phyloP scores from a whole-genome alignment of 495 filamentous ascomycete genomes.

The Astrocystis sublimbata region DNA sequence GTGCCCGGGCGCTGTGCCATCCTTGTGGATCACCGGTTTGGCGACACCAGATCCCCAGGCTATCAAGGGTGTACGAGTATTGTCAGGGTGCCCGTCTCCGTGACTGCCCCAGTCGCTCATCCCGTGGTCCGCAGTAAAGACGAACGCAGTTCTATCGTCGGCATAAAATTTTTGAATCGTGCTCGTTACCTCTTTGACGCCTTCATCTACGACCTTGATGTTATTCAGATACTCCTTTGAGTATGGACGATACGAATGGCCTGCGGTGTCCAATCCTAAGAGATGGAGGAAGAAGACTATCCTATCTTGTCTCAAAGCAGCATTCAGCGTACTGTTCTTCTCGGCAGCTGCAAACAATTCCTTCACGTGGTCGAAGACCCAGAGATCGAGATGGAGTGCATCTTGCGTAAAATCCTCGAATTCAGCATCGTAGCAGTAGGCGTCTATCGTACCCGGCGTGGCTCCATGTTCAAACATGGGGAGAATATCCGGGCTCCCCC shows the following conservation, averaged over 20 bases:
- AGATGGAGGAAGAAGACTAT: slow-evolving; percentile 96
- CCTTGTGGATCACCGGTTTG: slow-evolving; percentile 60
- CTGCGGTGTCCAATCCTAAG: slow-evolving; percentile 91
- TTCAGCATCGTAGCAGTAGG: slow-evolving; percentile 78
- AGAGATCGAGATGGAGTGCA: slow-evolving; percentile 78
- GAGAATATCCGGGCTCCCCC: slow-evolving; percentile 97
- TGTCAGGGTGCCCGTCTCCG: slow-evolving; percentile 96
- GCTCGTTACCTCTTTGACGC: slow-evolving; percentile 77
- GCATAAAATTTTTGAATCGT: slow-evolving; percentile 86
- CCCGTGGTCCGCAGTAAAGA: slow-evolving; percentile 98
- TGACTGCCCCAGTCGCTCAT: slow-evolving; percentile 99
- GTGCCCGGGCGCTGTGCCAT: slow-evolving; percentile 68
- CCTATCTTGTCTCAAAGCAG: slow-evolving; percentile 76
- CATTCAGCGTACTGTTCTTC: slow-evolving; percentile 72
- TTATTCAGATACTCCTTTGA: slow-evolving; percentile 94
- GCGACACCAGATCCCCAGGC: slow-evolving; percentile 94
- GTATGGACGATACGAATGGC: slow-evolving; percentile 86
- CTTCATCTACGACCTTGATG: slow-evolving; percentile 90
- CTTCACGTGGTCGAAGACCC: slow-evolving; percentile 95
- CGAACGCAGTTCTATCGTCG: slow-evolving; percentile 90
- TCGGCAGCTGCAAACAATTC: slow-evolving; percentile 78
- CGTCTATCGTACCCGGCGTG: slow-evolving; percentile 80
- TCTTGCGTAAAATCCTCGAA: slow-evolving; percentile 87
- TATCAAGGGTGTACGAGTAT: slow-evolving; percentile 91
- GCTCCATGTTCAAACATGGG: slow-evolving; percentile 97